phyloP scores from a whole-genome alignment of 768 basidiomycete genomes.

The Obba rivulosa region DNA sequence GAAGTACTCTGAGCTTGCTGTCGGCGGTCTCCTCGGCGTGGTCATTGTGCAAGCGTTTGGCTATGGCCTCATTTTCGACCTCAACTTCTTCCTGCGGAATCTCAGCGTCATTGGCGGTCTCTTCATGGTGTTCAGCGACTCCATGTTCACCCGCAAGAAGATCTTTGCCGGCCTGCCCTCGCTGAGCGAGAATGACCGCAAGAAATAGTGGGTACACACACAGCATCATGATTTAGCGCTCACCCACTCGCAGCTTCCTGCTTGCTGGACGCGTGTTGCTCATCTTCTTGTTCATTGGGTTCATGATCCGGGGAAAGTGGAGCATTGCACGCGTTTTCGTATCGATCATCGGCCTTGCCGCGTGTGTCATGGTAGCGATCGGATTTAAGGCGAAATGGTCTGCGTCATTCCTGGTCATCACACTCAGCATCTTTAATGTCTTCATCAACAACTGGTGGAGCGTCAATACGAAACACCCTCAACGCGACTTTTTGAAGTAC shows the following conservation, averaged over 20 bases:
- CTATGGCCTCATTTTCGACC: constrained; percentile 98
- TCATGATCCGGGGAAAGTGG: constrained; percentile 93
- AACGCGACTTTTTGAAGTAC: constrained; percentile 96
- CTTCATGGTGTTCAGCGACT: constrained; percentile 98
- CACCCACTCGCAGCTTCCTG: constrained; percentile 65
- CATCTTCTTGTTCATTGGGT: constrained; percentile 98
- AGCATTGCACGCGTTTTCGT: constrained; percentile 80
- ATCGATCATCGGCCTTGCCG: constrained; percentile 83
- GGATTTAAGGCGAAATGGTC: constrained; percentile 99
- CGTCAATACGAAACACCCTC: constrained; percentile 86
- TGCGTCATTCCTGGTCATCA: constrained; percentile 88
- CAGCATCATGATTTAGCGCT: neutral
- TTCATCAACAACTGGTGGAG: constrained; percentile 99
- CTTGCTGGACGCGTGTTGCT: constrained; percentile 94
- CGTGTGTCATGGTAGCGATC: constrained; percentile 94
- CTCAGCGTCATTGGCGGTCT: constrained; percentile 96
- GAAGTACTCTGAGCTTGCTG: constrained; percentile 82
- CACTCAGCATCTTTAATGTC: constrained; percentile 92
- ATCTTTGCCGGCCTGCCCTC: constrained; percentile 87
- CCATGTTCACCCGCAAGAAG: constrained; percentile 81
- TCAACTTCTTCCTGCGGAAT: constrained; percentile 99
- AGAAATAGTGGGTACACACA: constrained; percentile 74
- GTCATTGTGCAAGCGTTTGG: constrained; percentile 96
- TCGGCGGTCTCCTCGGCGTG: constrained; percentile 84
- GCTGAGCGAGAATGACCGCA: constrained; percentile 91